These are phyloP conservation scores for Rubus parviflorus DNA, from an alignment of 306 rosid genomes.

Conservation along the genomic window DNA sequence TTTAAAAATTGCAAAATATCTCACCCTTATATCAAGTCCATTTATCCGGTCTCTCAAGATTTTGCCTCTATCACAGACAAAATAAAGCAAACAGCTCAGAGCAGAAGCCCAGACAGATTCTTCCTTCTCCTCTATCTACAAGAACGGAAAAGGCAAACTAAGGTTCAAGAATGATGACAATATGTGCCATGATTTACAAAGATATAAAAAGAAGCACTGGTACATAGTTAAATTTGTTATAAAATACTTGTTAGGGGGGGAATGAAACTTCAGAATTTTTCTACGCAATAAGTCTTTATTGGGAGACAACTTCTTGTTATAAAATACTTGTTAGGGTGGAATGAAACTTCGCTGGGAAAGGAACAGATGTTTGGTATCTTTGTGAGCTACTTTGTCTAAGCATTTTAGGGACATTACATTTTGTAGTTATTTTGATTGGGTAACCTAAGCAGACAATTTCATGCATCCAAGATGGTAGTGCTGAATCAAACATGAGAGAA, in stretches of 20 bases:
- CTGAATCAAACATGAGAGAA: conserved; percentile 15
- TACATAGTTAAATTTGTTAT: neutral
- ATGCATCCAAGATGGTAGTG: neutral
- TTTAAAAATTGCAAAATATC: conserved; percentile 19
- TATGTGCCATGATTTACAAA: conserved; percentile 1
- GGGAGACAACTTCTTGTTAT: neutral
- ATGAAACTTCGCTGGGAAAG: neutral
- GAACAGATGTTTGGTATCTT: neutral
- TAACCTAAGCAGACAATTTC: neutral
- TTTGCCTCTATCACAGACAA: conserved; percentile 92
- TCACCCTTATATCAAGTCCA: conserved; percentile 98
- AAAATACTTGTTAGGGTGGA: neutral
- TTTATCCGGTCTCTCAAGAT: conserved; percentile 74
- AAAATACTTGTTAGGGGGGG: neutral
- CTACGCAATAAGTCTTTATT: no score
- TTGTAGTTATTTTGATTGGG: neutral
- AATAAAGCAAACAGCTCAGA: conserved; percentile 95
- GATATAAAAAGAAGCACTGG: neutral
- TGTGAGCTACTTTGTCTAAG: neutral
- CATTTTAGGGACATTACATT: neutral
- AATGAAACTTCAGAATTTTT: neutral
- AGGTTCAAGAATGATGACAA: conserved; percentile 21
- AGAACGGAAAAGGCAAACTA: conserved; percentile 18
- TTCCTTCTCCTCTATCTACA: conserved; percentile 86
- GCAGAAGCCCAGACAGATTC: conserved; percentile 99